Conservation (phyloP, 345 rosid genomes). For the Linum tenue region DNA sequence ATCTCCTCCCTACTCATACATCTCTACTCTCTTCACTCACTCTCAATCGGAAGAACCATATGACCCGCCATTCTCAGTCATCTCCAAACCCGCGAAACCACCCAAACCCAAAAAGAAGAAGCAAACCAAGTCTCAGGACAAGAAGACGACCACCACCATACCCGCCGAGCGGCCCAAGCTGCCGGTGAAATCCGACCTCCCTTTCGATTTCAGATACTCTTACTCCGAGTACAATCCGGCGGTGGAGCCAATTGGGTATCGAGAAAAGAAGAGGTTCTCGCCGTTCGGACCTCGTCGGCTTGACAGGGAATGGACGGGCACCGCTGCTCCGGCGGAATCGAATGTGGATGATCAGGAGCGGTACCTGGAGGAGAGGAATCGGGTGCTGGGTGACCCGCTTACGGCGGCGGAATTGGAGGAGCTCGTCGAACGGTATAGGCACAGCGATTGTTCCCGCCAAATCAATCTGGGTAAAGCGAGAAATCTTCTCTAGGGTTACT, state of each 20-base stretch:
- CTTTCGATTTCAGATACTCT: constrained; percentile 73
- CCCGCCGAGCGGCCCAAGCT: constrained; percentile 4
- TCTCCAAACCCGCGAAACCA: constrained; percentile 12
- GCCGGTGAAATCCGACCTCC: constrained; percentile 45
- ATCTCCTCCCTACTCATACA: background rate
- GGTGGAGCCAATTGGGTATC: constrained; percentile 60
- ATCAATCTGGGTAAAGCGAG: constrained; percentile 59
- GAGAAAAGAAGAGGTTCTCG: constrained; percentile 81
- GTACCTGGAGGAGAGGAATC: constrained; percentile 41
- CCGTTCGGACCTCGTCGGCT: constrained; percentile 88
- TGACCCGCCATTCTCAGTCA: constrained; percentile 19
- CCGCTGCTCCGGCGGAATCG: constrained; percentile 36
- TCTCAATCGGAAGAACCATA: constrained; percentile 10
- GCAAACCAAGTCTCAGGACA: background rate
- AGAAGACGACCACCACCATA: background rate
- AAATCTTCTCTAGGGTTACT: constrained; percentile 10
- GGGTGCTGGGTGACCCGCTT: constrained; percentile 52
- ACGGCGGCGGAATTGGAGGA: constrained; percentile 56
- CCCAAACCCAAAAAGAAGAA: constrained; percentile 1
- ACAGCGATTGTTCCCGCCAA: constrained; percentile 72
- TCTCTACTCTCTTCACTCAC: constrained; percentile 7
- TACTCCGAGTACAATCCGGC: constrained; percentile 61
- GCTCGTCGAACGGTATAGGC: constrained; percentile 73
- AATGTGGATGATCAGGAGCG: constrained; percentile 25
- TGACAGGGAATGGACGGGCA: constrained; percentile 80